These are phyloP conservation scores for Fagus sylvatica DNA, from an alignment of 306 rosid species.

Conservation along the genomic window DNA sequence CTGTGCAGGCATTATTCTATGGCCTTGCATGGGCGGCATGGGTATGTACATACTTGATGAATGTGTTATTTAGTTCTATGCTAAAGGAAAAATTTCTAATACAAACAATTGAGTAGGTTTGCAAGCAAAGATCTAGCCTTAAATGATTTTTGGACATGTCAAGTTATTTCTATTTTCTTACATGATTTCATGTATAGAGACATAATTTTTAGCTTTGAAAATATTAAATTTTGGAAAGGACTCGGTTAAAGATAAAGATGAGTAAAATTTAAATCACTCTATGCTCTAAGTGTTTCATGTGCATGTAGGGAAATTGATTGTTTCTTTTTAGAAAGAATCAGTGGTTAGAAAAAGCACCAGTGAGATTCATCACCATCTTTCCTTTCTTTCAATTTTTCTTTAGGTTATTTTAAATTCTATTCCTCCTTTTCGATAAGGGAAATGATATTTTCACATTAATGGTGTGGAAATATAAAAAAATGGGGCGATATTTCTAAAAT, in stretches of 20 bases:
- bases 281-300: background rate
- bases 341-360: too few species aligned
- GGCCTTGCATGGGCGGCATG: conserved; percentile 96
- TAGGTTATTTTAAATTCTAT: background rate
- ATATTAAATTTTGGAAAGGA: background rate
- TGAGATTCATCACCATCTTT: background rate
- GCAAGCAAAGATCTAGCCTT: too few species aligned
- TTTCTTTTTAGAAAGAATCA: too few species aligned
- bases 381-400: background rate
- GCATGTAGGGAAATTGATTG: too few species aligned
- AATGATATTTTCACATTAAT: too few species aligned
- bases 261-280: background rate
- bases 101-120: too few species aligned
- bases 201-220: background rate
- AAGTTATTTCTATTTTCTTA: background rate
- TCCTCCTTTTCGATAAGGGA: too few species aligned
- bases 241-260: background rate
- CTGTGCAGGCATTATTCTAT: conserved; percentile 63
- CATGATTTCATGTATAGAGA: background rate
- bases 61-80: background rate
- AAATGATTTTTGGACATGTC: too few species aligned
- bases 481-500: too few species aligned
- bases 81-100: background rate
- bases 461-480: too few species aligned
- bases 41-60: conserved; percentile 44